Evolutionary conservation across 768 basidiomycete genomes (phyloP).

Genomic region (Auriscalpium vulgare): DNA sequence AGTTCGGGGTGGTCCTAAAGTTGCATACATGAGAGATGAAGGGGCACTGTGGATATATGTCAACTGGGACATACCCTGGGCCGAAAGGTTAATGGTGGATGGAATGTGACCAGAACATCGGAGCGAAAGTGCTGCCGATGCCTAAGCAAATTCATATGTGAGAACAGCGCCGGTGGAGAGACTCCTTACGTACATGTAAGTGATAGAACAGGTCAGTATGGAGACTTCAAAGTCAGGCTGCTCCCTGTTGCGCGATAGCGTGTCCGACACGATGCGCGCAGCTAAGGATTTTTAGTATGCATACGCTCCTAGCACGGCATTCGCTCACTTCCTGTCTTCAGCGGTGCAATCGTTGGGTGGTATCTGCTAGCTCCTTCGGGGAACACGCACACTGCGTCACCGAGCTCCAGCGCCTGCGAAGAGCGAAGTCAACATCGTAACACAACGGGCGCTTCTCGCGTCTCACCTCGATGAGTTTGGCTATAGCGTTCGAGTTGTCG

Average conservation of each 20-base stretch:
- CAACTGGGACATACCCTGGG: conserved; percentile 36
- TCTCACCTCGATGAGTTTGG: conserved; percentile 54
- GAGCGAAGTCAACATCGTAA: conserved; percentile 10
- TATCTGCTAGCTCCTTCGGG: conserved; percentile 85
- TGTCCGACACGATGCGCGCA: conserved; percentile 73
- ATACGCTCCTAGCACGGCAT: background rate
- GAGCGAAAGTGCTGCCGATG: conserved; percentile 84
- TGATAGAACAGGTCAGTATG: conserved; percentile 71
- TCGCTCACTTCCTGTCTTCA: conserved; percentile 74
- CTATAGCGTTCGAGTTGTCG: conserved; percentile 68
- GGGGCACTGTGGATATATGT: background rate
- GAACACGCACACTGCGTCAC: conserved; percentile 77
- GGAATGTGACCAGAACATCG: conserved; percentile 80
- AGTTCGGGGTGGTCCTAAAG: conserved; percentile 63
- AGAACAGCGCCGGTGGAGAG: background rate
- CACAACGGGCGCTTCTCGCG: conserved; percentile 1
- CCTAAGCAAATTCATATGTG: conserved; percentile 24
- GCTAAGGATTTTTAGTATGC: conserved; percentile 32
- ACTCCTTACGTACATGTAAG: conserved; percentile 55
- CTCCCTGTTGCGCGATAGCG: conserved; percentile 59
- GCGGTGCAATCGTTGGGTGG: conserved; percentile 78
- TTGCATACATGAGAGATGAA: conserved; percentile 5
- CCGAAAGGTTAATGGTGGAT: conserved; percentile 59
- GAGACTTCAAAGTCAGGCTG: conserved; percentile 66
- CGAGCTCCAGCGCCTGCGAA: conserved; percentile 59